Conservation (phyloP, 768 basidiomycete species). For the Lactifluus subvellereus region DNA sequence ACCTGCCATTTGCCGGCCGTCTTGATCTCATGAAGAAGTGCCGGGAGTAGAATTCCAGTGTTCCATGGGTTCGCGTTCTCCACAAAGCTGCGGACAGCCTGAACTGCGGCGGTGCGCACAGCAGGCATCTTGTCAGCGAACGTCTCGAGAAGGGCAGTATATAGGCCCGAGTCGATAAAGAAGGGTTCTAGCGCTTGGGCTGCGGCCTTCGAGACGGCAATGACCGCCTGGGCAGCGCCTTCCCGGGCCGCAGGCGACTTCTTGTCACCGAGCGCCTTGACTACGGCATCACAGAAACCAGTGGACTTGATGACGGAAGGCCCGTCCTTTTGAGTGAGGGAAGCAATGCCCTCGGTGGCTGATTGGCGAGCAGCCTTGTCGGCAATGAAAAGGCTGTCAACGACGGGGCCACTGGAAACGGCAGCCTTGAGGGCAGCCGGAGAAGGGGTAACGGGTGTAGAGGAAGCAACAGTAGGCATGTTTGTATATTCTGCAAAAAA, state of each 20-base stretch:
- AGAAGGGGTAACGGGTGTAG: conserved; percentile 50
- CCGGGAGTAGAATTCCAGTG: conserved; percentile 71
- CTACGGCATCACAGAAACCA: conserved; percentile 63
- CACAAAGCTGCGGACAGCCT: conserved; percentile 73
- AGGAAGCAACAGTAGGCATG: conserved; percentile 78
- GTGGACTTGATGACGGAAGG: conserved; percentile 65
- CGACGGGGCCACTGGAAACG: conserved; percentile 37
- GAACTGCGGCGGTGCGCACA: conserved; percentile 77
- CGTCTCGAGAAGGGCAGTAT: conserved; percentile 78
- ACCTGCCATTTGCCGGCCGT: conserved; percentile 96
- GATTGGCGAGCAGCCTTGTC: conserved; percentile 79
- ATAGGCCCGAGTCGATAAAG: conserved; percentile 83
- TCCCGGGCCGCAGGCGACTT: conserved; percentile 90
- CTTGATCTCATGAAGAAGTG: conserved; percentile 89
- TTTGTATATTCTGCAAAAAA: conserved; percentile 42
- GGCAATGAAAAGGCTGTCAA: conserved; percentile 70
- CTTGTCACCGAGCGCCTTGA: conserved; percentile 92
- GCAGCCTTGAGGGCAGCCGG: conserved; percentile 70
- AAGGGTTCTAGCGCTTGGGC: conserved; percentile 81
- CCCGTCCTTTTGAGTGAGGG: conserved; percentile 78
- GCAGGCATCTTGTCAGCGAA: conserved; percentile 94
- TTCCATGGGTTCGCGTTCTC: conserved; percentile 87
- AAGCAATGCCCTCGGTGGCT: conserved; percentile 63
- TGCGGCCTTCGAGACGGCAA: conserved; percentile 51
- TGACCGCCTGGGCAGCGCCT: conserved; percentile 72